Base-by-base conservation (phyloP, 306 rosid species). In the Glycine soja region DNA sequence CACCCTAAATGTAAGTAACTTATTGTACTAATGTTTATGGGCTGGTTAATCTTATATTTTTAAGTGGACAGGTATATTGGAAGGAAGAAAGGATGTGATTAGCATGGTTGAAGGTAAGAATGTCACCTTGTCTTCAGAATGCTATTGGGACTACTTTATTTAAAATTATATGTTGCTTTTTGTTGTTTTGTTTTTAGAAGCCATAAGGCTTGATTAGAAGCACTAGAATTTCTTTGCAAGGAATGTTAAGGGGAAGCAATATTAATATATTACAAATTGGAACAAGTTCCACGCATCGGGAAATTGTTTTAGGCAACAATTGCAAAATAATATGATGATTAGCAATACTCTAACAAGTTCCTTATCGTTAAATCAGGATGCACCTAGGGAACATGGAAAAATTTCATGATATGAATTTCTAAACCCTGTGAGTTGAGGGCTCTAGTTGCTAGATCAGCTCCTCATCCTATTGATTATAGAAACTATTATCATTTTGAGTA, bases 71-170 rank as follows among this genome's bases (percentile, higher is more conserved):
- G 98, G 92, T 86, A 65, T 72, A 53, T 78, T 84, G 56, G 85
- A 84, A 80, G 91, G 93, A 78, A 85, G 43, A 62, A 91, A 77
- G 40, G 59, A 75, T 79, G 68, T 75, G 61, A 79, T 91, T 80
- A 89, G 86, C 86, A 85, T 86, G 80, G 36, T 91, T 80, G 92
- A 92, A 83, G 98, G 97, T 92, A 86, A 46, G 30, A 3, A 30
- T 11, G 57, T 72, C 47, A 69, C 36, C 78, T 61, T 63, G 51
- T 50, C 62, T 66, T 36, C 11, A 47, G 36, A 75, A 68, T 69
- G 30, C 58, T 67, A 67, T 16, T 75, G 43, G 72, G 18, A 45
- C 34, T 75, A n/a, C 36, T 67, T 75, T n/a, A 7, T 50, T 30
- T 24, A 24, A 24, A 24, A 24, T 58, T 74, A 13, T 58, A 14